Evolutionary conservation across 441 rosid species (phyloP), one percentile per base, ranked within the genome.

Genomic region (Biscutella laevigata): DNA sequence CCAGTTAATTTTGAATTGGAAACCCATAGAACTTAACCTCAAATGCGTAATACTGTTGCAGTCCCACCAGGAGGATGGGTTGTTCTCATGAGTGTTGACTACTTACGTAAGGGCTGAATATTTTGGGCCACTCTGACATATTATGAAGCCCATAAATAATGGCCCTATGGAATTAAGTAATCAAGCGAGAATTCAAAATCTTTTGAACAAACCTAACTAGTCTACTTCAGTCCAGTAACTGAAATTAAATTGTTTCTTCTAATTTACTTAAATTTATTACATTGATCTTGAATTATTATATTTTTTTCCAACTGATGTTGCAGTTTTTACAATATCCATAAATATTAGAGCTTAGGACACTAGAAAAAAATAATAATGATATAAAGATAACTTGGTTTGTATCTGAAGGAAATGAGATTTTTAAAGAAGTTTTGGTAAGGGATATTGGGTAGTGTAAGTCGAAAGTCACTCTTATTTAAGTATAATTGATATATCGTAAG

Each of bases 1-100:
- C n/a, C n/a, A n/a, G n/a, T n/a, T n/a, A n/a, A n/a, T n/a, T n/a
- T n/a, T n/a, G n/a, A n/a, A n/a, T n/a, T n/a, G n/a, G n/a, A n/a
- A n/a, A n/a, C n/a, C n/a, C n/a, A n/a, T n/a, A n/a, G n/a, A n/a
- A n/a, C n/a, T n/a, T n/a, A n/a, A n/a, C n/a, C 94, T 0, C 37
- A 74, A 59, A 82, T 79, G 68, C 73, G 75, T 13, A 84, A 84
- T 40, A 79, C 86, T 0, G 77, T 77, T 0, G 82, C 79, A 3
- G 88, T 81, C 45, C 94, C 88, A 11, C 73, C 82, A 0, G 84
- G 81, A 25, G 88, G 94, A 9, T 84, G 88, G 84, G 77, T 75
- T 6, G 86, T 84, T 24, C 67, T 77, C n/a, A n/a, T n/a, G n/a
- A n/a, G n/a, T n/a, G n/a, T n/a, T n/a, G n/a, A n/a, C n/a, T n/a